A percentile compares a stretch with the other conserved stretches of the same genome.
These are phyloP conservation scores for Adansonia madagascariensis DNA, from an alignment of 441 rosid genomes.

Conservation along the genomic window DNA sequence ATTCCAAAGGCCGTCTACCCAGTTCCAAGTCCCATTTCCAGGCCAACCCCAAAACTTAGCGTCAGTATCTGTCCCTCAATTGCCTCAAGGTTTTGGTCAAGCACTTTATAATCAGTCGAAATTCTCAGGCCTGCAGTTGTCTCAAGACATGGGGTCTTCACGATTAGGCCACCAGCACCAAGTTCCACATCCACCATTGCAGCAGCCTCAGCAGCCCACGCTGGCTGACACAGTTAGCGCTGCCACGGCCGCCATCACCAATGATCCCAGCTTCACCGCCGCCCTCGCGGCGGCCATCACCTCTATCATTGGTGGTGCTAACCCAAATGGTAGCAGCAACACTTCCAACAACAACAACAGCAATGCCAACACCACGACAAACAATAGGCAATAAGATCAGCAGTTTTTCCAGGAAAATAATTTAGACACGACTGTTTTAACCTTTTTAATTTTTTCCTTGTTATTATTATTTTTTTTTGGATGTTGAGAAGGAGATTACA, in stretches of 20 bases:
- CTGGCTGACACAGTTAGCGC: constrained; percentile 32
- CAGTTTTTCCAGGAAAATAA: neutral
- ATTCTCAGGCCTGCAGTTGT: constrained; percentile 65
- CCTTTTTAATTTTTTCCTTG: neutral
- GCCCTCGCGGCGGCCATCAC: constrained; percentile 51
- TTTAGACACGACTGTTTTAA: neutral
- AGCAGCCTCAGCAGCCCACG: constrained; percentile 11
- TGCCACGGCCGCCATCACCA: constrained; percentile 41
- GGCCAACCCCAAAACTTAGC: constrained; percentile 40
- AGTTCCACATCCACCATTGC: constrained; percentile 13
- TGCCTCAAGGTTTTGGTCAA: constrained; percentile 58
- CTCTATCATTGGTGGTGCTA: constrained; percentile 37
- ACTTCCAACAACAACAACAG: constrained; percentile 21
- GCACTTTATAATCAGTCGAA: constrained; percentile 61
- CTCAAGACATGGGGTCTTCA: constrained; percentile 45
- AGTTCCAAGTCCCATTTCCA: constrained; percentile 48
- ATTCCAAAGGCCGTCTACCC: constrained; percentile 44
- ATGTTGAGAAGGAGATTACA: constrained; percentile 17
- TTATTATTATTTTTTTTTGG: too few species aligned
- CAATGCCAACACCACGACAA: neutral
- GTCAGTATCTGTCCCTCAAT: constrained; percentile 32
- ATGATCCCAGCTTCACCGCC: constrained; percentile 48
- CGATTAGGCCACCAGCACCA: constrained; percentile 34
- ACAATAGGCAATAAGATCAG: neutral
- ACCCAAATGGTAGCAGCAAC: constrained; percentile 23